phyloP scores from a whole-genome alignment of 2,329 filamentous ascomycete genomes.

The Paraphoma sp. region DNA sequence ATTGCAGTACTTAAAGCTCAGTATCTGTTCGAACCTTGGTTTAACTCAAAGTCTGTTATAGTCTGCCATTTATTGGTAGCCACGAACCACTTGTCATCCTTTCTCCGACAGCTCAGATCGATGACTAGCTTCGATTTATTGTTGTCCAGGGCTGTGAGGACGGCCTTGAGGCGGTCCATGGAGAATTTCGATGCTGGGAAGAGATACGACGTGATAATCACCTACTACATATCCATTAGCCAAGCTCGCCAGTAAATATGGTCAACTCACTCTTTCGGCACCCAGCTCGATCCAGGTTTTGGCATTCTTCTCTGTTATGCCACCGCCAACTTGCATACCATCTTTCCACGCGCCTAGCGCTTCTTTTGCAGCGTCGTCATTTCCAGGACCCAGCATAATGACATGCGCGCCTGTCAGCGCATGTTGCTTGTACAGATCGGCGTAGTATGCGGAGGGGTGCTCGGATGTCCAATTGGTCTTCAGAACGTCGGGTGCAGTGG shows the following conservation, averaged over 20 bases:
- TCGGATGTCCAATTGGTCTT: constrained; percentile 93
- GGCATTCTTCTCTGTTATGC: constrained; percentile 86
- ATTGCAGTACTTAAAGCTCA: too few relatives aligned
- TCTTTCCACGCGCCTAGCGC: constrained; percentile 80
- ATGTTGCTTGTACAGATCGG: constrained; percentile 79
- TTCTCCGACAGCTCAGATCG: constrained; percentile 87
- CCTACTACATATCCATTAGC: constrained; percentile 62
- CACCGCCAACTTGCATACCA: constrained; percentile 89
- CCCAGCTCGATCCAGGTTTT: constrained; percentile 84
- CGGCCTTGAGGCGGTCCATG: constrained; percentile 73
- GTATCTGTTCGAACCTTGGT: constrained; percentile 65
- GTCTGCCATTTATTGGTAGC: constrained; percentile 99
- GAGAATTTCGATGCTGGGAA: constrained; percentile 87
- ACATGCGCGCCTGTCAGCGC: constrained; percentile 83
- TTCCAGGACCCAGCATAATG: constrained; percentile 93
- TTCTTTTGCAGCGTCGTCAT: constrained; percentile 78
- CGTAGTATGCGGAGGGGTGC: constrained; percentile 81
- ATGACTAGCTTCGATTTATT: constrained; percentile 87
- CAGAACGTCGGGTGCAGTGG: constrained; percentile 53
- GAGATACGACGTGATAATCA: constrained; percentile 95
- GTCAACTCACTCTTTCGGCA: constrained; percentile 77
- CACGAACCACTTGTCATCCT: constrained; percentile 85
- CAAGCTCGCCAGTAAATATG: background rate
- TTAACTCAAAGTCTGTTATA: constrained; percentile 94
- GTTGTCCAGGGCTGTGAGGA: constrained; percentile 74